Percentiles rank a stretch among this genome's conserved stretches.
phyloP scores from a whole-genome alignment of 2,329 filamentous ascomycete genomes.

The Stachybotrys elegans region DNA sequence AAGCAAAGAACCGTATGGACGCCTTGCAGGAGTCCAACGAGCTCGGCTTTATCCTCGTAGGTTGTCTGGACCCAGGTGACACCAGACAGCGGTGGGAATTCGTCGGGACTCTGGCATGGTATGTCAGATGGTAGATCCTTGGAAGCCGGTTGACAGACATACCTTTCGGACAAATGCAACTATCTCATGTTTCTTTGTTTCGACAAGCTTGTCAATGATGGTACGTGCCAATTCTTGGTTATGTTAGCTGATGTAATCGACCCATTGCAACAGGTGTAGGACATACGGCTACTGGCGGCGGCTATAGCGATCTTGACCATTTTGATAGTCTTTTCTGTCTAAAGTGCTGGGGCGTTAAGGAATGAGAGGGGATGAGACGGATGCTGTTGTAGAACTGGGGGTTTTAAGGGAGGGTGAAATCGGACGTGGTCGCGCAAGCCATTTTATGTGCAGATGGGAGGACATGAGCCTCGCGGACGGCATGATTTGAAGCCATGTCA shows the following conservation, averaged over 20 bases:
- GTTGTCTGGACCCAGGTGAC: slow-evolving; percentile 36
- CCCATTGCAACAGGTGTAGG: too few species aligned
- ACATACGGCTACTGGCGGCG: slow-evolving; percentile 8
- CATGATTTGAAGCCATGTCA: too few species aligned
- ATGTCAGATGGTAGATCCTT: too few species aligned
- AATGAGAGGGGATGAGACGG: too few species aligned
- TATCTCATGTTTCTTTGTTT: slow-evolving; percentile 13
- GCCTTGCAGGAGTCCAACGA: slow-evolving; percentile 34
- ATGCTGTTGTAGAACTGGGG: too few species aligned
- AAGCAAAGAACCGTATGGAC: slow-evolving; percentile 48
- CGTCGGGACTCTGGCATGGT: slow-evolving; percentile 10
- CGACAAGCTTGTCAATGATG: slow-evolving; percentile 13
- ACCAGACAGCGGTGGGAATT: slow-evolving; percentile 11
- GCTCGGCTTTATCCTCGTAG: slow-evolving; percentile 32
- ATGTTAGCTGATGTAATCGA: not conserved
- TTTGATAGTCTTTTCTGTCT: too few species aligned
- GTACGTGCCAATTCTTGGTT: slow-evolving; percentile 13
- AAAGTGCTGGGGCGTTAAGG: too few species aligned
- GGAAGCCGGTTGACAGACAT: too few species aligned
- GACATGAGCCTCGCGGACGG: too few species aligned
- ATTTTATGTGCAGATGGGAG: too few species aligned
- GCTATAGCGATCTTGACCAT: slow-evolving; percentile 14
- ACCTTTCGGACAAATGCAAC: slow-evolving; percentile 10
- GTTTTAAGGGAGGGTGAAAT: too few species aligned
- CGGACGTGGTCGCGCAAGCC: too few species aligned